Evolutionary conservation across 208 protist species (phyloP).

Genomic region (Histomonas meleagridis): DNA sequence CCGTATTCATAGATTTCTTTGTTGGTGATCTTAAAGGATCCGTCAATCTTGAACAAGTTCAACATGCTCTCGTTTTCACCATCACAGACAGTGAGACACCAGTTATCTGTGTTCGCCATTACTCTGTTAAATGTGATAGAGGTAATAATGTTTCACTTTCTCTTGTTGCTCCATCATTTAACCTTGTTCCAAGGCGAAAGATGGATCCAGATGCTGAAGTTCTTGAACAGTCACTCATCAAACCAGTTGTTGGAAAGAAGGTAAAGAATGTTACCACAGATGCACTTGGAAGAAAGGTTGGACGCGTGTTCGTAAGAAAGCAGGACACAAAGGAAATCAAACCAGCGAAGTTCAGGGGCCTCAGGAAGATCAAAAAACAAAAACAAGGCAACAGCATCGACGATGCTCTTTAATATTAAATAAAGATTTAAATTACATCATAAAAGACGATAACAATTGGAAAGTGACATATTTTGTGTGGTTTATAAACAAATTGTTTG

Average conservation of each 20-base stretch:
- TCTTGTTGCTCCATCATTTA: background rate
- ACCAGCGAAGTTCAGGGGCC: too few relatives aligned
- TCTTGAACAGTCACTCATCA: background rate
- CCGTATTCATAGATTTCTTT: background rate
- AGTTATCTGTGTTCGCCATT: background rate
- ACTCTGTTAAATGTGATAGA: background rate
- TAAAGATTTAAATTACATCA: too few relatives aligned
- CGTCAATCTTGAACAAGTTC: background rate
- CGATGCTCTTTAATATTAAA: too few relatives aligned
- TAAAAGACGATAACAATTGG: too few relatives aligned
- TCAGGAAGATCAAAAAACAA: too few relatives aligned
- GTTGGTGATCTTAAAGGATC: background rate
- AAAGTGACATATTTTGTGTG: too few relatives aligned
- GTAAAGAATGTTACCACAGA: constrained; percentile 9
- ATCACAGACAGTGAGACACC: background rate
- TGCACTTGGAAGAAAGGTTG: background rate
- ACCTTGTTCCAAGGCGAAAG: background rate
- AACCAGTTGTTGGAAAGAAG: background rate
- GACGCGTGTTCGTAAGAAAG: background rate
- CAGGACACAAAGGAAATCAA: too few relatives aligned
- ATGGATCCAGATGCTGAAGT: background rate
- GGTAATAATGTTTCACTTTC: background rate
- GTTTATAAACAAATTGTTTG: too few relatives aligned
- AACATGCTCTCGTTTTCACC: background rate
- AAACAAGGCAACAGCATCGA: too few relatives aligned